These are phyloP conservation scores for Albugo candida DNA, from an alignment of 352 stramenopile genomes.

Conservation along the genomic window DNA sequence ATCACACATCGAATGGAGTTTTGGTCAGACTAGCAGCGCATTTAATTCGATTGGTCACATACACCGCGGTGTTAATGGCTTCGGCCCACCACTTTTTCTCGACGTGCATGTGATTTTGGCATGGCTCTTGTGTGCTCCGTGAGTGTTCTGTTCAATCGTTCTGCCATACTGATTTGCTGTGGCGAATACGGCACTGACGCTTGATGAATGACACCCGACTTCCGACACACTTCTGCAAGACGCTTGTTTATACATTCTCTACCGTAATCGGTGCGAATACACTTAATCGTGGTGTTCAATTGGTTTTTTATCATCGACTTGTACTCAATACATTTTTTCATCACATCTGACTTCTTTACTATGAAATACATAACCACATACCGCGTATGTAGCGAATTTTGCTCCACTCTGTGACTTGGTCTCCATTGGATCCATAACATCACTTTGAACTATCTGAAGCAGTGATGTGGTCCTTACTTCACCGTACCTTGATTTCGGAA, in stretches of 20 bases:
- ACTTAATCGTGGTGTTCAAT: conserved; percentile 8
- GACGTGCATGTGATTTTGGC: conserved; percentile 3
- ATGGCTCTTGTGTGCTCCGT: conserved; percentile 6
- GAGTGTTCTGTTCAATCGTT: too few species aligned
- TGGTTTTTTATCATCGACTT: conserved; percentile 8
- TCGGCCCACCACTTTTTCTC: too few species aligned
- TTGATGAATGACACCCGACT: too few species aligned
- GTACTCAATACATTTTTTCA: conserved; percentile 3
- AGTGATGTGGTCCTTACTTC: background rate
- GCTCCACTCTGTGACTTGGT: background rate
- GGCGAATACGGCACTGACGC: too few species aligned
- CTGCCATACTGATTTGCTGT: too few species aligned
- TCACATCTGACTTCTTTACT: conserved; percentile 9
- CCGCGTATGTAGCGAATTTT: conserved; percentile 5
- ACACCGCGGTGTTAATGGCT: too few species aligned
- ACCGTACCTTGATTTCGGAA: background rate
- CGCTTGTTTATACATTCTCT: conserved; percentile 11
- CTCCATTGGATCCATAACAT: background rate
- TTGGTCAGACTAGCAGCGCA: too few species aligned
- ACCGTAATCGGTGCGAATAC: conserved; percentile 14
- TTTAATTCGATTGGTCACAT: too few species aligned
- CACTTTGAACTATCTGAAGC: background rate
- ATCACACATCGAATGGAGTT: too few species aligned
- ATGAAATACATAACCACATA: conserved; percentile 10
- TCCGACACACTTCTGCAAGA: too few species aligned